phyloP scores from a whole-genome alignment of 805 yeast species.

The Saturnispora gosingensis region DNA sequence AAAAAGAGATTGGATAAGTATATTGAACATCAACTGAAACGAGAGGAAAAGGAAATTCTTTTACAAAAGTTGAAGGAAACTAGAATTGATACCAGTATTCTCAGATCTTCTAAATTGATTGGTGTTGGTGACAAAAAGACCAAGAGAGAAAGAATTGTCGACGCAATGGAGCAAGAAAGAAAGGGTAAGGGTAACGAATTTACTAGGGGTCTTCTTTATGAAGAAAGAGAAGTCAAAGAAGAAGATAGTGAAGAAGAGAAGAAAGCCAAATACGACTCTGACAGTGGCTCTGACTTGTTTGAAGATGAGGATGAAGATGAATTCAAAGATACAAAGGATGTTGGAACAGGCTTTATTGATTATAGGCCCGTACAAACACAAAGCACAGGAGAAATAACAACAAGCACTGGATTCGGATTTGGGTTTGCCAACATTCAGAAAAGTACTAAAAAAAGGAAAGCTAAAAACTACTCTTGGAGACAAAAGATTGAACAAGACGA shows the following conservation, averaged over 20 bases:
- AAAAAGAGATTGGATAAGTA: slow-evolving; percentile 80
- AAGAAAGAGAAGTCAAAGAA: slow-evolving; percentile 52
- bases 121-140: slow-evolving; percentile 62
- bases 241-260: slow-evolving; percentile 20
- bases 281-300: slow-evolving; percentile 16
- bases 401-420: slow-evolving; percentile 61
- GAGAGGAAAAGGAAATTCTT: slow-evolving; percentile 78
- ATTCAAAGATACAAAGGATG: slow-evolving; percentile 27
- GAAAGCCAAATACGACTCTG: slow-evolving; percentile 25
- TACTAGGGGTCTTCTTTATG: slow-evolving; percentile 57
- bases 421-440: slow-evolving; percentile 48
- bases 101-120: slow-evolving; percentile 66
- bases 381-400: slow-evolving; percentile 16
- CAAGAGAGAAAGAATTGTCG: slow-evolving; percentile 57
- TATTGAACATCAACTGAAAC: slow-evolving; percentile 78
- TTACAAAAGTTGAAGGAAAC: slow-evolving; percentile 63
- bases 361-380: slow-evolving; percentile 48
- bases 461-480: slow-evolving; percentile 70
- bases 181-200: slow-evolving; percentile 61
- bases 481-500: slow-evolving; percentile 41
- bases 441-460: slow-evolving; percentile 33
- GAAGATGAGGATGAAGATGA: slow-evolving; percentile 8
- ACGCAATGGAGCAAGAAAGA: slow-evolving; percentile 63
- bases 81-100: slow-evolving; percentile 57
- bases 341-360: slow-evolving; percentile 49